Conservation (phyloP, 1,284 basidiomycete species). For the Ceratobasidium sp. region DNA sequence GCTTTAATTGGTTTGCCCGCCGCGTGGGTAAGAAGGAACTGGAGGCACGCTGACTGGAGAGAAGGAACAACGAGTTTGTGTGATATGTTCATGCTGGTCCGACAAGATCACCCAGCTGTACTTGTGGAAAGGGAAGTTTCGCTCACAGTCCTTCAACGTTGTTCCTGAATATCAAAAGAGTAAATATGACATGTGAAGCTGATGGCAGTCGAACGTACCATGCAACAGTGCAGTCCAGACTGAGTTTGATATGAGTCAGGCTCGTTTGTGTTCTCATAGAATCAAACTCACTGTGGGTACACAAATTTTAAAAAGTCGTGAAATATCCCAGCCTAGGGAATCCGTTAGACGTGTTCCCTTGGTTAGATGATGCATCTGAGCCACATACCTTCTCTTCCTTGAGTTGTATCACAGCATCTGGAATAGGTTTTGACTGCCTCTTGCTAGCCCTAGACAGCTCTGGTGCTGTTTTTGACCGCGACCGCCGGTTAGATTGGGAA, state of each 20-base stretch:
- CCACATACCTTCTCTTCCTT: slow-evolving; percentile 80
- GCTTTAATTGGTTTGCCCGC: slow-evolving; percentile 92
- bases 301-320: slow-evolving; percentile 90
- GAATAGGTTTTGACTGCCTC: slow-evolving; percentile 52
- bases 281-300: slow-evolving; percentile 69
- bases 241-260: slow-evolving; percentile 54
- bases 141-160: slow-evolving; percentile 83
- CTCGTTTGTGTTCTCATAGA: background rate
- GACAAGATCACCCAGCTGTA: slow-evolving; percentile 22
- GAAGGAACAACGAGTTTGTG: slow-evolving; percentile 87
- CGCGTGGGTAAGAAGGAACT: slow-evolving; percentile 90
- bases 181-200: background rate
- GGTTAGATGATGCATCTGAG: background rate
- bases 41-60: slow-evolving; percentile 83
- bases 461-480: slow-evolving; percentile 40
- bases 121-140: slow-evolving; percentile 50
- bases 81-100: slow-evolving; percentile 77
- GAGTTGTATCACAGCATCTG: slow-evolving; percentile 83
- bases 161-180: slow-evolving; percentile 63
- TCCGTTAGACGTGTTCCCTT: background rate
- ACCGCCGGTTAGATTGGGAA: background rate
- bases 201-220: slow-evolving; percentile 61
- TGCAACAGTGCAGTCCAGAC: slow-evolving; percentile 89
- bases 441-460: slow-evolving; percentile 39
- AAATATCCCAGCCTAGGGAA: slow-evolving; percentile 76